phyloP scores from a whole-genome alignment of 495 filamentous ascomycete genomes.

The Hypoxylon lienhwacheense region DNA sequence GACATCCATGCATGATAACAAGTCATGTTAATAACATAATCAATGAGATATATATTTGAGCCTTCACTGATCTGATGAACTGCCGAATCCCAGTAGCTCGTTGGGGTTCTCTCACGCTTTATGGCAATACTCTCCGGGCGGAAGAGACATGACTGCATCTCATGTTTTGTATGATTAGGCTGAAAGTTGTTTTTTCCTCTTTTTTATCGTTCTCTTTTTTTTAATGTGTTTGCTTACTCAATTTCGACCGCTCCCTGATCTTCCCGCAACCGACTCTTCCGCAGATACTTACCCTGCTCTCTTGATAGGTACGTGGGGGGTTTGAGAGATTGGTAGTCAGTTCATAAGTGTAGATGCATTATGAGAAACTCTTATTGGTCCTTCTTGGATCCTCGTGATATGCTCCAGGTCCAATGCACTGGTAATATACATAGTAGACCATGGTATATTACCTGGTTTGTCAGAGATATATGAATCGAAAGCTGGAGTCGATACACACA shows the following conservation, averaged over 20 bases:
- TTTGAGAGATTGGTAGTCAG: no score
- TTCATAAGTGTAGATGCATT: no score
- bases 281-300: not conserved
- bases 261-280: slow-evolving; percentile 8
- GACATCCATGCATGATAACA: slow-evolving; percentile 30
- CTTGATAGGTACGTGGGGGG: not conserved
- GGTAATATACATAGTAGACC: slow-evolving; percentile 31
- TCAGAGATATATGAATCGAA: slow-evolving; percentile 10
- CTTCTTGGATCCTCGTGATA: slow-evolving; percentile 2
- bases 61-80: slow-evolving; percentile 11
- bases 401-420: slow-evolving; percentile 20
- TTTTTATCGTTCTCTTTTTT: not conserved
- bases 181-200: slow-evolving; percentile 3
- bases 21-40: slow-evolving; percentile 13
- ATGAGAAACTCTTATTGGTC: slow-evolving; percentile 3
- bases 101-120: not conserved
- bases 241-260: not conserved
- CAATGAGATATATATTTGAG: slow-evolving; percentile 27
- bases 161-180: slow-evolving; percentile 8
- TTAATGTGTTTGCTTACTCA: slow-evolving; percentile 2
- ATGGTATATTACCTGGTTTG: not conserved
- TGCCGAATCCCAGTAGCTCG: slow-evolving; percentile 4
- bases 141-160: slow-evolving; percentile 5
- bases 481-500: not conserved
- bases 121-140: slow-evolving; percentile 5